Conservation (phyloP, 2,329 filamentous ascomycete genomes). For the Aureobasidium sp. region DNA sequence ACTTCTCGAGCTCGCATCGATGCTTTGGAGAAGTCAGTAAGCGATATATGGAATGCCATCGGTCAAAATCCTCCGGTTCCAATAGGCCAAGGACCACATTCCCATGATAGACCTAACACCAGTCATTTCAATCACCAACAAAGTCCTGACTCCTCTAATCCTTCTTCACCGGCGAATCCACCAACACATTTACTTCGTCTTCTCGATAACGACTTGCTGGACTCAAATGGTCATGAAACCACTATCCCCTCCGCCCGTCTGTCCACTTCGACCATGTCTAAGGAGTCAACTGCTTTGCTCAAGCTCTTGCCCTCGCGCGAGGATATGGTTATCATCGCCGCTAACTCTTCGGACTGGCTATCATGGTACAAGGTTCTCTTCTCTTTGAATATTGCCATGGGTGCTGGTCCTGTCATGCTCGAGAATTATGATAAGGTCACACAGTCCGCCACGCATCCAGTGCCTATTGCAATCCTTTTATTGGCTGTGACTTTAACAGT, state of each 20-base stretch:
- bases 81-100: neutral
- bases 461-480: conserved; percentile 22
- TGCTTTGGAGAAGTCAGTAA: conserved; percentile 17
- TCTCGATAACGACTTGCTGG: conserved; percentile 25
- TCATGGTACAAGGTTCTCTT: conserved; percentile 20
- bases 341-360: conserved; percentile 22
- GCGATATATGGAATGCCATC: conserved; percentile 16
- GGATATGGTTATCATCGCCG: conserved; percentile 18
- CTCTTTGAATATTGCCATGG: conserved; percentile 17
- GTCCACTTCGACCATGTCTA: neutral
- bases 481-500: conserved; percentile 24
- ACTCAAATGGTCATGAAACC: conserved; percentile 13
- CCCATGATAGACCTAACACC: neutral
- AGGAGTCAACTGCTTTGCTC: conserved; percentile 10
- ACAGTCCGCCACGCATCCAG: conserved; percentile 18
- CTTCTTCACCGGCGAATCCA: conserved; percentile 16
- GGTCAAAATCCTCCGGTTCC: neutral
- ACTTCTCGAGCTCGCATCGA: conserved; percentile 19
- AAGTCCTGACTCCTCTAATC: conserved; percentile 9
- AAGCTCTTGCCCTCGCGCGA: conserved; percentile 20
- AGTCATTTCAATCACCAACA: neutral
- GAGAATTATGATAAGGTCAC: conserved; percentile 20
- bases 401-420: conserved; percentile 19
- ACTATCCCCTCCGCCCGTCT: neutral
- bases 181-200: conserved; percentile 24